These are phyloP conservation scores for Tephrocybe sp. DNA, from an alignment of 768 basidiomycete species.

Conservation along the genomic window DNA sequence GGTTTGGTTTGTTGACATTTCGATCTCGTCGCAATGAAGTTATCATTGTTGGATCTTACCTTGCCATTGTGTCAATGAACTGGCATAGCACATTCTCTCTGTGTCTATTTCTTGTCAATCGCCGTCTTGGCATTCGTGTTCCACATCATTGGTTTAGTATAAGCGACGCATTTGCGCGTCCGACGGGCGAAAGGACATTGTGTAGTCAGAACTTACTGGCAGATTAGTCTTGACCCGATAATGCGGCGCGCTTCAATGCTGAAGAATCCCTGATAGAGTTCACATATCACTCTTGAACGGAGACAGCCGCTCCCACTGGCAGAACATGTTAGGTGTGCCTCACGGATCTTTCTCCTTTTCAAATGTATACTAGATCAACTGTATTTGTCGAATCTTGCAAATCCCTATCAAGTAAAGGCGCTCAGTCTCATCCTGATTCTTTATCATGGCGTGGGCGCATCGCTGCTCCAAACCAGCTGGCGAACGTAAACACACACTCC, in stretches of 20 bases:
- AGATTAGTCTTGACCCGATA: not conserved
- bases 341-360: not conserved
- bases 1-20: conserved; percentile 8
- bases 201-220: not conserved
- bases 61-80: not conserved
- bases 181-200: not conserved
- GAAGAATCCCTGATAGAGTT: conserved; percentile 2
- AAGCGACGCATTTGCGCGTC: conserved; percentile 1
- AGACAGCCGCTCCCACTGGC: conserved; percentile 8
- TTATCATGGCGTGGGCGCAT: not conserved
- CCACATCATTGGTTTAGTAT: not conserved
- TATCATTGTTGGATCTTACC: not conserved
- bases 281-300: not conserved
- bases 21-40: conserved; percentile 16
- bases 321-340: conserved; percentile 11
- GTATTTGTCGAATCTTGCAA: not conserved
- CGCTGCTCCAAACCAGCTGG: not conserved
- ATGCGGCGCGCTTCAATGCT: not conserved
- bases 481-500: not conserved
- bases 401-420: not conserved
- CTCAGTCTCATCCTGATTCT: not conserved
- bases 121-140: not conserved
- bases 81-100: not conserved
- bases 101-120: not conserved
- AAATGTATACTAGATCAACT: not conserved